Base-by-base conservation (phyloP, 192 early-diverging fungal genomes). In the Borealophlyctis nickersoniae region DNA sequence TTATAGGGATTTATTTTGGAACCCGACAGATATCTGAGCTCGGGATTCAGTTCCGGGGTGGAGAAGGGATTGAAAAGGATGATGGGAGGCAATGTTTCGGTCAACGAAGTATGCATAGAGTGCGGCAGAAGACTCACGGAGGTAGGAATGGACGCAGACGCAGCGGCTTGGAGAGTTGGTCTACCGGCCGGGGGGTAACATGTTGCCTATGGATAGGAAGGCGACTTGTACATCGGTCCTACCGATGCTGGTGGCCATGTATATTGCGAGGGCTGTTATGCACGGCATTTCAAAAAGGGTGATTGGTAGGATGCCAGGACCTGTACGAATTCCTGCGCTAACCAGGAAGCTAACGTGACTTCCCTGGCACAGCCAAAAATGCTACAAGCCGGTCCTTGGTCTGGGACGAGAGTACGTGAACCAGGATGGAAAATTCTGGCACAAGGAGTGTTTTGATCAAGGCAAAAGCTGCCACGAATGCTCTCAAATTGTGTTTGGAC, bases 391-490 rank as follows among this genome's bases (percentile, higher is more conserved):
- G 9, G 39, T 70, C 16, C 30, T 59, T 11, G 68, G 68, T 2
- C 64, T 67, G n/a, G 64, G 63, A 61, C 24, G 58, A 23, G 22
- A 58, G 23, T 70, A 57, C 33, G 68, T 70, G 11, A 26, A 26
- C 5, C 52, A 70, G 48, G 50, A 28, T 14, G 33, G 56, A 16
- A 14, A 51, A 19, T 30, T 70, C 22, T 70, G 53, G 56, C 68
- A 70, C 53, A 57, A 69, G 23, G 68, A 70, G 30, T 70, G 68
- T 30, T 70, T 49, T 57, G 45, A 60, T 52, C 33, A 5, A 19
- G 68, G 68, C 23, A 70, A 71, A 39, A 34, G 63, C 35, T 70
- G 68, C 30, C 16, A 19, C 0, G 63, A 23, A 22, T 70, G 68
- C 49, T 34, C 31, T 2, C 33, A 67, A 23, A 63, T 68, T 29